Evolutionary conservation across 139 green algal species (phyloP).

Genomic region (Pleodorina starrii): DNA sequence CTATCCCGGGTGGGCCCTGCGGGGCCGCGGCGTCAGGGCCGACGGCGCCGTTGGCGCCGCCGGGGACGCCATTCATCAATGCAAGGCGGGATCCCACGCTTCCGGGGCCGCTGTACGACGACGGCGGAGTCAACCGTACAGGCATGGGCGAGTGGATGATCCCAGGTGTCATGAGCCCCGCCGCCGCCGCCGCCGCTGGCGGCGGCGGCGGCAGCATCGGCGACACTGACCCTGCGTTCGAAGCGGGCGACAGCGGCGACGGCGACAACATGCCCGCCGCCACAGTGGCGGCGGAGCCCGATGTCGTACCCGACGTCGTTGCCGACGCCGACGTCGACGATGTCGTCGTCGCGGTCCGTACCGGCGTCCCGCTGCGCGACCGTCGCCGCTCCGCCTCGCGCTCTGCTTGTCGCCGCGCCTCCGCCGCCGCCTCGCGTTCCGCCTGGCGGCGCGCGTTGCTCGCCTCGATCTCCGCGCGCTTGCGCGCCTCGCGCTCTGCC

Average conservation of each 20-base stretch:
- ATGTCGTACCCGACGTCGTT: background rate
- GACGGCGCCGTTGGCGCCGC: background rate
- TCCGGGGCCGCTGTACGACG: background rate
- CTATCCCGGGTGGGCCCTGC: too few species aligned
- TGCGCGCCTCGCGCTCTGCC: background rate
- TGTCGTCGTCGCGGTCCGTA: background rate
- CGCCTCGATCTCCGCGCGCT: background rate
- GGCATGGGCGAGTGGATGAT: constrained; percentile 31
- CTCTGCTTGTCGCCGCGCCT: background rate
- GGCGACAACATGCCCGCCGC: background rate
- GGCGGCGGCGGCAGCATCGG: background rate
- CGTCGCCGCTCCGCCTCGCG: background rate
- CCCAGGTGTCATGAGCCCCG: background rate
- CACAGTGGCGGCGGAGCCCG: too few species aligned
- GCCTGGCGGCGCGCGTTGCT: background rate
- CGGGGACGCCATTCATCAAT: too few species aligned
- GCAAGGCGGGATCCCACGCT: background rate
- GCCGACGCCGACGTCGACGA: background rate
- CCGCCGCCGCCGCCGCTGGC: background rate
- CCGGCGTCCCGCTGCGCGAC: background rate
- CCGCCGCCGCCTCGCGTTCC: constrained; percentile 21
- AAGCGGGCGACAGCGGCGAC: background rate
- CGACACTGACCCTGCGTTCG: background rate
- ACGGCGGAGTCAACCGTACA: background rate
- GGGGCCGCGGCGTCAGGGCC: background rate